Evolutionary conservation across 2,329 filamentous ascomycete species (phyloP).

Genomic region (Tolypocladium amazonense): DNA sequence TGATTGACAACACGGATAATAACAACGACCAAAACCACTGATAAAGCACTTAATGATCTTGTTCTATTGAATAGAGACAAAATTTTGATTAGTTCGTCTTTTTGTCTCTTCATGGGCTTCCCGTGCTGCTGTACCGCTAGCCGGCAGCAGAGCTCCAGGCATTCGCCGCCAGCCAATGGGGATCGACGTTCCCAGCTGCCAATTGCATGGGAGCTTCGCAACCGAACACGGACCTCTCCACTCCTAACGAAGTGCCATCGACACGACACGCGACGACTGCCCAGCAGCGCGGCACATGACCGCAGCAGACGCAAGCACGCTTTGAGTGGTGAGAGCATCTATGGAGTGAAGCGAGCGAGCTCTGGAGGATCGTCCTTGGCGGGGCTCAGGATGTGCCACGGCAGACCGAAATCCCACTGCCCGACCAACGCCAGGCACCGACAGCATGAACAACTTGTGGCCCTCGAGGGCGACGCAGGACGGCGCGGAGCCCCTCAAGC

Average conservation of each 20-base stretch:
- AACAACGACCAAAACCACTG: too few species aligned
- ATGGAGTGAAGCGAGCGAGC: not conserved
- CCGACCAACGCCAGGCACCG: conserved; percentile 3
- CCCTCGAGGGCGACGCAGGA: conserved; percentile 25
- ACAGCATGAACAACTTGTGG: conserved; percentile 36
- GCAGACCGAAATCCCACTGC: conserved; percentile 1
- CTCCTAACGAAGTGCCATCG: not conserved
- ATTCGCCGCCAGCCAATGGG: not conserved
- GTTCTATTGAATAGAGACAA: not conserved
- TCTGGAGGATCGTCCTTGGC: not conserved
- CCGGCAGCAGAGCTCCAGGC: not conserved
- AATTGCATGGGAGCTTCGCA: not conserved
- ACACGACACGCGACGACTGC: conserved; percentile 1
- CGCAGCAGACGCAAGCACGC: not conserved
- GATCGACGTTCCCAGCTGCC: not conserved
- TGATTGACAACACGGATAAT: conserved; percentile 1
- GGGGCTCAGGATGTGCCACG: conserved; percentile 7
- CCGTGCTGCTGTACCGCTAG: not conserved
- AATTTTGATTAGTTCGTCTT: too few species aligned
- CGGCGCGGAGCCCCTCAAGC: conserved; percentile 12
- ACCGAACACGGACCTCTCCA: not conserved
- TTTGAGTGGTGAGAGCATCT: not conserved
- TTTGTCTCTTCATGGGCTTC: not conserved
- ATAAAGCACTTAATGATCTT: not conserved
- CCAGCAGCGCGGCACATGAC: not conserved